Evolutionary conservation across 176 grass and related monocot species (phyloP).

Genomic region (Avena eriantha): DNA sequence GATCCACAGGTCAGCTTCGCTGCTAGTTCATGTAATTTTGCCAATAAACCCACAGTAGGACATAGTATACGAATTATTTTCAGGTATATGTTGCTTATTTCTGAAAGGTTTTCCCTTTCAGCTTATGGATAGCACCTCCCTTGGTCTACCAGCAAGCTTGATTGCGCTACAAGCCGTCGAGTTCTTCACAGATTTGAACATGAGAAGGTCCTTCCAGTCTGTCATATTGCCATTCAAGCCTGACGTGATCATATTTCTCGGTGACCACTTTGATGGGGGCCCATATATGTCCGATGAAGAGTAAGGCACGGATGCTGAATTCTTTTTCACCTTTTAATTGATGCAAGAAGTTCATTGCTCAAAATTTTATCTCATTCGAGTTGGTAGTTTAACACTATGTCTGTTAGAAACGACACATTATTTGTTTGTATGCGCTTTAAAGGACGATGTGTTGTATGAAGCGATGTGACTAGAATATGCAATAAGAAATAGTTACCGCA

Average conservation of each 20-base stretch:
- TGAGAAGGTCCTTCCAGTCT: slow-evolving; percentile 92
- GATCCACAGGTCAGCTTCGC: slow-evolving; percentile 77
- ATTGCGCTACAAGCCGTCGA: slow-evolving; percentile 70
- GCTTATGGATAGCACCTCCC: slow-evolving; percentile 94
- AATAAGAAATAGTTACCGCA: background rate
- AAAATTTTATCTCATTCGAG: background rate
- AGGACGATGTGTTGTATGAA: slow-evolving; percentile 4
- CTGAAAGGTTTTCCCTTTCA: slow-evolving; percentile 47
- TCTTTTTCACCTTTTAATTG: slow-evolving; percentile 47
- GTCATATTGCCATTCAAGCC: slow-evolving; percentile 76
- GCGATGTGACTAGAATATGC: slow-evolving; percentile 19
- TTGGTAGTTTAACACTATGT: background rate
- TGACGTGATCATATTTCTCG: slow-evolving; percentile 82
- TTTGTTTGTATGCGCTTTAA: slow-evolving; percentile 31
- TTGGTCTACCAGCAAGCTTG: slow-evolving; percentile 67
- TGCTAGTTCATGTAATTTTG: slow-evolving; percentile 12
- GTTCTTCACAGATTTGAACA: slow-evolving; percentile 95
- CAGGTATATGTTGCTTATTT: background rate
- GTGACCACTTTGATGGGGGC: slow-evolving; percentile 88
- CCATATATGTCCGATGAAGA: slow-evolving; percentile 86
- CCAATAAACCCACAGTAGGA: background rate
- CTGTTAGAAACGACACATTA: background rate
- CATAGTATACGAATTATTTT: background rate
- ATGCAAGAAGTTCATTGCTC: slow-evolving; percentile 16
- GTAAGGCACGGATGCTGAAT: slow-evolving; percentile 82